Evolutionary conservation across 2,329 filamentous ascomycete species (phyloP), one percentile per base, ranked within the genome.

Genomic region (Pseudocercospora macadamiae): DNA sequence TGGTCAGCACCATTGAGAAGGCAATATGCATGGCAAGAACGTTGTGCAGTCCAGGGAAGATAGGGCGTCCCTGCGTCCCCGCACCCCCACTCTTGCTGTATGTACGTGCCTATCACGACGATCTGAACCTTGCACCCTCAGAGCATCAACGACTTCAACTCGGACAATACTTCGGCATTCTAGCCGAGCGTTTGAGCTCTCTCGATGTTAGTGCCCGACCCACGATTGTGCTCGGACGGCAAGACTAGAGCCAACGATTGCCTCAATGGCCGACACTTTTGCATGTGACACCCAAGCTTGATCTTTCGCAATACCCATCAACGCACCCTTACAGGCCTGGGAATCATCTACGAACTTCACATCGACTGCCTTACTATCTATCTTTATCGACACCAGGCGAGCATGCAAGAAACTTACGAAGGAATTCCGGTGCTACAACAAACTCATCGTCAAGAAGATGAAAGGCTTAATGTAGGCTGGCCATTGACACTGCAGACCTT

Each of bases 391-490:
- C 28, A 7, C 28, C 12, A 12, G 12, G 28, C 26, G 26, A 49
- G 16, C 8, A 49, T 18, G 47, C 47, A 16, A n/a, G 26, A 49
- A 34, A 32, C 26, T 3, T 47, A 54, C 23, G 19, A 45, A 44
- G 48, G 52, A 6, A 56, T 55, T 14, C 18, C 18, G 18, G 37
- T 60, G 21, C 52, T 47, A 16, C 28, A 52, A 10, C 52, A 28
- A 16, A 7, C 34, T 2, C 10, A 28, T 10, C 45, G 52, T 8
- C 23, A 30, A 10, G 49, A 51, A 21, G 10, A 54, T 2, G 32
- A 57, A 39, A 30, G 54, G 26, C 30, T 61, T 4, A 49, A 57
- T 28, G 59, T 61, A 51, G 6, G 53, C 37, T 19, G 6, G 7
- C 19, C 14, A 18, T 37, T 16, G 42, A 14, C 14, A 4, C 3